Conservation (phyloP, 495 filamentous ascomycete genomes). For the Copromyces sp. region DNA sequence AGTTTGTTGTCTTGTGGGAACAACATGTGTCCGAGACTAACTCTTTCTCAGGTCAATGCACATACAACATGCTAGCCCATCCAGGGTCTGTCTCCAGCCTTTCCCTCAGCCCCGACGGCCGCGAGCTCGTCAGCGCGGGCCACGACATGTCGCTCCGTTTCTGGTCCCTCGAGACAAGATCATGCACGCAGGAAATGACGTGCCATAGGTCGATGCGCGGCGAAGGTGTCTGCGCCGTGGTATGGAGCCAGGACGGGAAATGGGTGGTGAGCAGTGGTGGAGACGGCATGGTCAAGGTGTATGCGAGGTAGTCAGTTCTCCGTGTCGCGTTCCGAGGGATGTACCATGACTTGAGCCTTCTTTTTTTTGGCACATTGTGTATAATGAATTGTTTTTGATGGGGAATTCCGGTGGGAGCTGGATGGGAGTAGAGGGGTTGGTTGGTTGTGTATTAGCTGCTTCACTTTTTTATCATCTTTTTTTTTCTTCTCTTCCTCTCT, state of each 20-base stretch:
- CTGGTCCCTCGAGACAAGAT: conserved; percentile 93
- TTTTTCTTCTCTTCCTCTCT: not conserved
- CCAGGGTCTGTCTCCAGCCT: conserved; percentile 84
- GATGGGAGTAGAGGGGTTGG: not conserved
- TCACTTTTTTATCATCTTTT: not conserved
- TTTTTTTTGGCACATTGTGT: not conserved
- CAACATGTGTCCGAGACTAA: conserved; percentile 18
- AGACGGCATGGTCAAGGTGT: conserved; percentile 96
- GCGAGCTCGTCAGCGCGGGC: conserved; percentile 89
- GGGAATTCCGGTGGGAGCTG: not conserved
- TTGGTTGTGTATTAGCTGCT: not conserved
- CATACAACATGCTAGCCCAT: conserved; percentile 96
- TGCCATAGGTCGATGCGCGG: conserved; percentile 85
- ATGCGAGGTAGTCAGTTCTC: conserved; percentile 40
- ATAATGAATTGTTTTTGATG: not conserved
- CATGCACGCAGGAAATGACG: conserved; percentile 88
- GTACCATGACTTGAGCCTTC: not conserved
- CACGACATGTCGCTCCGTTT: conserved; percentile 92
- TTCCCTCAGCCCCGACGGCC: conserved; percentile 81
- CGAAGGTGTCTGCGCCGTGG: conserved; percentile 84
- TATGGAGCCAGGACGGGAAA: conserved; percentile 87
- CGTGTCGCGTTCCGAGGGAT: not conserved
- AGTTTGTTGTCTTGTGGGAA: conserved; percentile 25
- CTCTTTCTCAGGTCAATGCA: conserved; percentile 73
- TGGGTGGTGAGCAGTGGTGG: conserved; percentile 93